Conservation (phyloP, 352 stramenopile species). For the Globisporangium nagaii region DNA sequence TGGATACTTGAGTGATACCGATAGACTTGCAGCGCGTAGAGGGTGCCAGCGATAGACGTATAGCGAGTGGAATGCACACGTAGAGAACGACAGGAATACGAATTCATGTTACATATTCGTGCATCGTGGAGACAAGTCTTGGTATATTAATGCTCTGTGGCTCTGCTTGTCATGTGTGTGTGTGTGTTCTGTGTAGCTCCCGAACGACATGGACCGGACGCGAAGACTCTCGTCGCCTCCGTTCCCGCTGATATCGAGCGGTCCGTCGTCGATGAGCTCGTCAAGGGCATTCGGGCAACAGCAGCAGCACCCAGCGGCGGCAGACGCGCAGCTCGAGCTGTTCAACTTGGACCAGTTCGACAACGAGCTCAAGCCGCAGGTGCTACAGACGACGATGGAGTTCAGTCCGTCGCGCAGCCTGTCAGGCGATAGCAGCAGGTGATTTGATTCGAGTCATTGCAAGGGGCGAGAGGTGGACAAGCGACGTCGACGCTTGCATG, state of each 20-base stretch:
- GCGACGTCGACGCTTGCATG: no score
- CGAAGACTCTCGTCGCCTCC: slow-evolving; percentile 21
- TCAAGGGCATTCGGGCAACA: not conserved
- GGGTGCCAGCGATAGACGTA: no score
- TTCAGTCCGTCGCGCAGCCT: slow-evolving; percentile 6
- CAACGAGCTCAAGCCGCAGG: slow-evolving; percentile 14
- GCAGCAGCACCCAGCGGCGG: not conserved
- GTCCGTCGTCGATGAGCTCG: not conserved
- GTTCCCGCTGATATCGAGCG: not conserved
- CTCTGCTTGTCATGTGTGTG: not conserved
- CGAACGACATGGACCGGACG: not conserved
- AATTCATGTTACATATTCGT: not conserved
- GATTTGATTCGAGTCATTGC: not conserved
- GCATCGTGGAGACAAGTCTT: no score
- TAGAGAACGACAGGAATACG: no score
- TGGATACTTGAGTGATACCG: no score
- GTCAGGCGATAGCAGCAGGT: not conserved
- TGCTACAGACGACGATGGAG: slow-evolving; percentile 12
- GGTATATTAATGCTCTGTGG: no score
- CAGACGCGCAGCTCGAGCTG: slow-evolving; percentile 15
- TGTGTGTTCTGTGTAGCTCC: not conserved
- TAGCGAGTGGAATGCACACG: no score
- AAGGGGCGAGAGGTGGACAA: no score
- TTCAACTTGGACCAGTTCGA: slow-evolving; percentile 20
- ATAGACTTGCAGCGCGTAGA: no score